Percentiles rank a stretch among this genome's conserved stretches.
These are phyloP conservation scores for Claviceps pazoutovae DNA, from an alignment of 2,329 filamentous ascomycete species.

Conservation along the genomic window DNA sequence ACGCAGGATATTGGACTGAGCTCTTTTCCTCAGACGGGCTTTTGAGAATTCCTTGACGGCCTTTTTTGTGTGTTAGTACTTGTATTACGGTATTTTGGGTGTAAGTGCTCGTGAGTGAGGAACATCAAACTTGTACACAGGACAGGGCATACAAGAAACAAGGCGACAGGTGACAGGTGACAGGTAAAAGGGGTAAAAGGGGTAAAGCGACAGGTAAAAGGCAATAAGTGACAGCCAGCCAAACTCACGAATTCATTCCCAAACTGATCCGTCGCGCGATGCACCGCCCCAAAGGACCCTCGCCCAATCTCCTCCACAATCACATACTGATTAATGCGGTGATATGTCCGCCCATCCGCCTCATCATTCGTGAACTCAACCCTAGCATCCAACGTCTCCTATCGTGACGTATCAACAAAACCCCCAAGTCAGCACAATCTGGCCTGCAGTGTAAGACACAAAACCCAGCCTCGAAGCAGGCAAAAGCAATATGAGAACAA, in stretches of 20 bases:
- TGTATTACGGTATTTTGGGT: too few species aligned
- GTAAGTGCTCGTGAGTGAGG: too few species aligned
- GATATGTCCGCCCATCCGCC: constrained; percentile 64
- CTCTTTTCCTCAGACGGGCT: constrained; percentile 72
- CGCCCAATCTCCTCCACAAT: constrained; percentile 94
- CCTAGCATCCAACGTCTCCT: constrained; percentile 86
- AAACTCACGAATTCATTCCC: constrained; percentile 76
- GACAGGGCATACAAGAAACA: too few species aligned
- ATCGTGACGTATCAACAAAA: constrained; percentile 3
- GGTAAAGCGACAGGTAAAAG: too few species aligned
- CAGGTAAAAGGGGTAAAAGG: too few species aligned
- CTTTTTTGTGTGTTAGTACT: constrained; percentile 28
- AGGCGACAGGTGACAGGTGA: too few species aligned
- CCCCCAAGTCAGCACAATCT: too few species aligned
- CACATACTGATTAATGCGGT: constrained; percentile 87
- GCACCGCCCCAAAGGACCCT: constrained; percentile 88
- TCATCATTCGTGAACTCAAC: constrained; percentile 80
- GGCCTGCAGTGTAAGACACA: too few species aligned
- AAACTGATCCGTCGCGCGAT: constrained; percentile 79
- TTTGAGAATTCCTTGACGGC: constrained; percentile 98
- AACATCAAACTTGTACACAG: too few species aligned
- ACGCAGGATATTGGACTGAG: constrained; percentile 73
- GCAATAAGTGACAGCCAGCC: too few species aligned
- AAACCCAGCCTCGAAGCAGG: too few species aligned
- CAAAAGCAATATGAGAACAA: too few species aligned